A percentile compares a stretch with the other conserved stretches of the same genome.
These are phyloP conservation scores for Inga laurina DNA, from an alignment of 306 rosid species.

Conservation along the genomic window DNA sequence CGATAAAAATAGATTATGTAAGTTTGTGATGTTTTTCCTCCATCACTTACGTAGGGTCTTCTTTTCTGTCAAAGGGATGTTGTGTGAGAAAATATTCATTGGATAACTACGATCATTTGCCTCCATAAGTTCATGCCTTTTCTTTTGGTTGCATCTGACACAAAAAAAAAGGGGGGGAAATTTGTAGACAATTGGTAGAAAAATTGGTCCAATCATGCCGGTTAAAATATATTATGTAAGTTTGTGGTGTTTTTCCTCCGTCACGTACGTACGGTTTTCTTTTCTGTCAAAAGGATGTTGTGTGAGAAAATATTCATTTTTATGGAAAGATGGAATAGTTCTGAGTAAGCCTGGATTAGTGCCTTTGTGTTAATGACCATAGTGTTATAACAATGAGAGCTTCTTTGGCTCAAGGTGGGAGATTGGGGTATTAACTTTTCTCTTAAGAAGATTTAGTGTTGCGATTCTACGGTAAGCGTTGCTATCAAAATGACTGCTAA, in stretches of 20 bases:
- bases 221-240: neutral
- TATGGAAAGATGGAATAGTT: conserved; percentile 6
- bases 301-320: conserved; percentile 6
- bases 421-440: neutral
- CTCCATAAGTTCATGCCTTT: no score
- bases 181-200: neutral
- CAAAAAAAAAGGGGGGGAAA: neutral
- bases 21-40: neutral
- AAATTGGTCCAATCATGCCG: neutral
- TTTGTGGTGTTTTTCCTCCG: neutral
- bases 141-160: no score
- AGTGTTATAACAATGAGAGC: neutral
- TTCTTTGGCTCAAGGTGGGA: neutral
- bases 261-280: neutral
- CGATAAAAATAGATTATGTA: neutral
- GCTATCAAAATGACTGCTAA: neutral
- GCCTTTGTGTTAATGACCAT: neutral
- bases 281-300: neutral
- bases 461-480: neutral
- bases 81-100: neutral
- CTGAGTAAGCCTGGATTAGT: neutral
- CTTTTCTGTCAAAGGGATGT: neutral
- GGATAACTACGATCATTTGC: no score
- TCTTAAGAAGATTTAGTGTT: neutral
- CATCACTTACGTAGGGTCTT: neutral